Conservation (phyloP, 805 yeast species). For the Kregervanrija delftensis region DNA sequence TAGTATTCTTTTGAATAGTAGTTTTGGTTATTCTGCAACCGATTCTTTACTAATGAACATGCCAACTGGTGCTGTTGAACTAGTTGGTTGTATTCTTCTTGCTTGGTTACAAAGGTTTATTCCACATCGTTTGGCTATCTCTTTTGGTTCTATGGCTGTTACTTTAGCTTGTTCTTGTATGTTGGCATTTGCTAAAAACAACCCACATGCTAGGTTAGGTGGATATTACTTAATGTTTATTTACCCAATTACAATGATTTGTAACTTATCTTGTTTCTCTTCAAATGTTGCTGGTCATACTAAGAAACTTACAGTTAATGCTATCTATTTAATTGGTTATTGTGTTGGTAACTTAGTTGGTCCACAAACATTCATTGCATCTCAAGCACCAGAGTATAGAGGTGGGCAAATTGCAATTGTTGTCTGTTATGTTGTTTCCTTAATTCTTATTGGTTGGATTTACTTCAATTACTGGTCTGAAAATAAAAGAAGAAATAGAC, state of each 20-base stretch:
- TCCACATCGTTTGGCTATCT: slow-evolving; percentile 19
- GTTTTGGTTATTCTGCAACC: slow-evolving; percentile 25
- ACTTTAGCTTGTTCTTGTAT: slow-evolving; percentile 10
- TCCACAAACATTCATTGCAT: slow-evolving; percentile 58
- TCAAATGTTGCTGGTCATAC: slow-evolving; percentile 67
- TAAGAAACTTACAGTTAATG: slow-evolving; percentile 58
- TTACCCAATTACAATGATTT: slow-evolving; percentile 22
- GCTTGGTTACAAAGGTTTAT: slow-evolving; percentile 21
- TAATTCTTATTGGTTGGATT: slow-evolving; percentile 12
- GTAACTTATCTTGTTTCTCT: slow-evolving; percentile 28
- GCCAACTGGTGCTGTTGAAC: slow-evolving; percentile 25
- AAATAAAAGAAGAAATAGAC: slow-evolving; percentile 10
- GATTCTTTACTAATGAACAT: slow-evolving; percentile 20
- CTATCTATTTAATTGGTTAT: slow-evolving; percentile 55
- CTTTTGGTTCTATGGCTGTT: slow-evolving; percentile 12
- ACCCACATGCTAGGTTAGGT: slow-evolving; percentile 18
- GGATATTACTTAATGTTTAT: slow-evolving; percentile 24
- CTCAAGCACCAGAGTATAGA: slow-evolving; percentile 52
- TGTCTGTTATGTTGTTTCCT: slow-evolving; percentile 22
- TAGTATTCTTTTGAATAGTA: slow-evolving; percentile 27
- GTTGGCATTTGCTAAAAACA: slow-evolving; percentile 16
- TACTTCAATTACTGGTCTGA: slow-evolving; percentile 13
- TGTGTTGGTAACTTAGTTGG: slow-evolving; percentile 67
- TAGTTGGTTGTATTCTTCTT: slow-evolving; percentile 27
- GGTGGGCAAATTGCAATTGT: slow-evolving; percentile 45